These are phyloP conservation scores for Gypsophila paniculata DNA, from an alignment of 179 eudicot species.

Conservation along the genomic window DNA sequence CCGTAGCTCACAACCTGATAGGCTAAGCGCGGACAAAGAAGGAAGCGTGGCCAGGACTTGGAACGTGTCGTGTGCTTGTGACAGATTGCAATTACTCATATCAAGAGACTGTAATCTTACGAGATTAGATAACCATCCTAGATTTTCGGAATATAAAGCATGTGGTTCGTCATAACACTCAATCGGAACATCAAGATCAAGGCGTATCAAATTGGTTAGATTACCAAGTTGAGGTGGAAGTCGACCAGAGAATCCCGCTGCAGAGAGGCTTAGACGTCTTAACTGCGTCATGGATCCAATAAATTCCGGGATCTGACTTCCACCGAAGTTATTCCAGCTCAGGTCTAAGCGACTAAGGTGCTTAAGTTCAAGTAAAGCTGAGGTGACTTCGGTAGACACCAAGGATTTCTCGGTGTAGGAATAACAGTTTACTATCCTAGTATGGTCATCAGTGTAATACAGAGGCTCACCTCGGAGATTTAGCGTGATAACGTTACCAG, in stretches of 20 bases:
- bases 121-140: conserved; percentile 12
- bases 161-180: not conserved
- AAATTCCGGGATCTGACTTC: not conserved
- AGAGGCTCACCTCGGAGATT: not conserved
- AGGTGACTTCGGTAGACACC: not conserved
- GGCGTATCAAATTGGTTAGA: conserved; percentile 14
- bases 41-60: conserved; percentile 3
- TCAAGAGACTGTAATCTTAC: conserved; percentile 7
- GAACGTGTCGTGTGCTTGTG: not conserved
- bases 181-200: conserved; percentile 7
- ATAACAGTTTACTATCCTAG: not conserved
- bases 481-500: conserved; percentile 6
- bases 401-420: not conserved
- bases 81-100: not conserved
- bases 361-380: conserved; percentile 4
- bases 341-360: not conserved
- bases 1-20: not conserved
- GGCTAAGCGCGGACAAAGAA: not conserved
- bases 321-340: not conserved
- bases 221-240: conserved; percentile 19
- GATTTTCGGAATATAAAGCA: not conserved
- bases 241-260: not conserved
- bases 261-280: not conserved
- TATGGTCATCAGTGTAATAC: not conserved
- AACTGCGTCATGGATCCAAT: conserved; percentile 12